These are phyloP conservation scores for Zygoascus meyerae DNA, from an alignment of 1,139 yeast species.

Conservation along the genomic window DNA sequence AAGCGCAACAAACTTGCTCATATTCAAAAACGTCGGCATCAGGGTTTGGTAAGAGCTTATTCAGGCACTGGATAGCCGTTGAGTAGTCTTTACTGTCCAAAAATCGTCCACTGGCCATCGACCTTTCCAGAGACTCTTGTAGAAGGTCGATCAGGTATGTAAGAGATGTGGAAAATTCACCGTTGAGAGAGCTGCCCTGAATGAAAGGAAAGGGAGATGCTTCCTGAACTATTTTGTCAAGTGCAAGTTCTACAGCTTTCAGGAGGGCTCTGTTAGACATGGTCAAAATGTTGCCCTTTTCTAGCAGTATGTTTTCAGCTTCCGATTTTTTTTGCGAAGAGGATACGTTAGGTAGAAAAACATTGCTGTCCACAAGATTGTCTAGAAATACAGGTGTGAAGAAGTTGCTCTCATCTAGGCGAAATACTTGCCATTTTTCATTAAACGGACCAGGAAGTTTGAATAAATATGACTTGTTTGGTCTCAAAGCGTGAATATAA, in stretches of 20 bases:
- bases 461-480: slow-evolving; percentile 22
- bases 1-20: slow-evolving; percentile 18
- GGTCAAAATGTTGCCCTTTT: slow-evolving; percentile 6
- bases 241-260: slow-evolving; percentile 13
- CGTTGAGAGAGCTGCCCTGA: slow-evolving; percentile 1
- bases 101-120: slow-evolving; percentile 22
- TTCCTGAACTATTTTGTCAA: slow-evolving; percentile 14
- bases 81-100: slow-evolving; percentile 26
- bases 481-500: slow-evolving; percentile 21
- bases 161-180: neutral
- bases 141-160: slow-evolving; percentile 19
- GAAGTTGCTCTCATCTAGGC: slow-evolving; percentile 28
- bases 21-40: slow-evolving; percentile 16
- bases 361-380: slow-evolving; percentile 18
- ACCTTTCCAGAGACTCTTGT: slow-evolving; percentile 21
- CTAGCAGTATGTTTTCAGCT: neutral
- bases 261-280: slow-evolving; percentile 16
- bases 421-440: slow-evolving; percentile 35
- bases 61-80: slow-evolving; percentile 22
- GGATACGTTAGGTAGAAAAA: neutral
- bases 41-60: slow-evolving; percentile 20
- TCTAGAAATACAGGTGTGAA: slow-evolving; percentile 25
- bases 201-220: slow-evolving; percentile 16
- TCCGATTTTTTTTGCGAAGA: neutral
- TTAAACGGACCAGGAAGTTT: slow-evolving; percentile 26